A percentile compares a stretch with the other conserved stretches of the same genome.
Evolutionary conservation across 208 protist species (phyloP).

Genomic region (Leishmania mexicana): DNA sequence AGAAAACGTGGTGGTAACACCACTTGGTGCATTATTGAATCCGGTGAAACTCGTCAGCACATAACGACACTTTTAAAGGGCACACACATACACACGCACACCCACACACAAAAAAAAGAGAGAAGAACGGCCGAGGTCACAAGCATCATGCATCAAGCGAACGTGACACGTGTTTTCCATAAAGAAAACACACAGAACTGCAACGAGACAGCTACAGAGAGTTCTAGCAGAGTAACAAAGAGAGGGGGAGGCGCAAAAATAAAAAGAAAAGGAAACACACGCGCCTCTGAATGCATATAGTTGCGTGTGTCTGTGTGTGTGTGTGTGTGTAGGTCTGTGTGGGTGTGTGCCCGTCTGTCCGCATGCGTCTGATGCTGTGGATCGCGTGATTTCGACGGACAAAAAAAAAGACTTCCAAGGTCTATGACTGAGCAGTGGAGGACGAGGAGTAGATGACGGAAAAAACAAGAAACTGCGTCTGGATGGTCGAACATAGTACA

Average conservation of each 20-base stretch:
- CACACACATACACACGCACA: too few species aligned
- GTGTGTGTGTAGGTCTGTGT: not conserved
- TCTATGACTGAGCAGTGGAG: not conserved
- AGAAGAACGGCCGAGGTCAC: too few species aligned
- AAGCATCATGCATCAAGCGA: not conserved
- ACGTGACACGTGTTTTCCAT: not conserved
- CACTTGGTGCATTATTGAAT: too few species aligned
- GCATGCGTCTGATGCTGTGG: too few species aligned
- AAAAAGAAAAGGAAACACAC: not conserved
- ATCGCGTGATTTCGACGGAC: not conserved
- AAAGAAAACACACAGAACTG: not conserved
- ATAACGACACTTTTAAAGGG: too few species aligned
- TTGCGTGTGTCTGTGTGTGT: not conserved
- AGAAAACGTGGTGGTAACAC: too few species aligned
- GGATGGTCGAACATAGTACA: too few species aligned
- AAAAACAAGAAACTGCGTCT: not conserved
- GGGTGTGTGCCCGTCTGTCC: not conserved
- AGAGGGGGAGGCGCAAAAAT: not conserved
- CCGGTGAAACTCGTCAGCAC: too few species aligned
- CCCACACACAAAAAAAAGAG: too few species aligned
- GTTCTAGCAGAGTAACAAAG: not conserved
- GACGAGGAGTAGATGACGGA: not conserved
- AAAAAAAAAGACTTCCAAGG: not conserved
- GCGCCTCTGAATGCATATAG: not conserved
- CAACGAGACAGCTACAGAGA: not conserved